Base-by-base conservation (phyloP, 2,329 filamentous ascomycete genomes). In the Byssothecium circinans region DNA sequence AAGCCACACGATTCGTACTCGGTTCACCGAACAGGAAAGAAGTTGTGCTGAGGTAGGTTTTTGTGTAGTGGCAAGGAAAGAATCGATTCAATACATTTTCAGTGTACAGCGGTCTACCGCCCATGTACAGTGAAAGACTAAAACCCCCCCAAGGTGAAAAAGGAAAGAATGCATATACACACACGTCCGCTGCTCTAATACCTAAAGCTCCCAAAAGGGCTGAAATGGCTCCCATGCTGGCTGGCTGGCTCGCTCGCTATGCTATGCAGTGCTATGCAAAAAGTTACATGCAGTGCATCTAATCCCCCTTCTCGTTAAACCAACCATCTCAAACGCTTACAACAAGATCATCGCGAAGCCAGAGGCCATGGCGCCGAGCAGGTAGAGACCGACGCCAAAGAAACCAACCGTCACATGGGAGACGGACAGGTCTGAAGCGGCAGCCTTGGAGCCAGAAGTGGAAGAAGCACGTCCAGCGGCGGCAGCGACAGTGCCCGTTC, bases 271-370 rank as follows among this genome's bases (percentile, higher is more conserved):
- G 29, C 29, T 32, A 32, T 32, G 29, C 29, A 32, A 32, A 32
- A 32, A 14, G 4, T 25, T 12, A 32, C 12, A 32, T 32, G 12
- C 29, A 32, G 14, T n/a, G 4, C 29, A 32, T 32, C 29, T 4
- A 32, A 12, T 12, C 6, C 25, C 25, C 29, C 29, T 5, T 32
- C 23, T 5, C 29, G 14, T 32, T 32, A 32, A 32, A 8, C 5
- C 29, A 32, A 4, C 7, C 6, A 5, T 4, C 15, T 15, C 20
- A 34, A 33, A 30, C 4, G 15, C 17, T 57, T 79, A 83, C 70
- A 83, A 67, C 52, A 83, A 56, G 58, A 83, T 67, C 73, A 83
- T 80, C 20, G 77, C 78, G 38, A 76, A 73, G 42, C 80, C 81
- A 2, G 78, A 76, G 32, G 81, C 60, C 22, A 76, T 64, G 14